Percentiles rank a stretch among this genome's conserved stretches.
Conservation (phyloP, 495 filamentous ascomycete species). For the Neurospora sp. region DNA sequence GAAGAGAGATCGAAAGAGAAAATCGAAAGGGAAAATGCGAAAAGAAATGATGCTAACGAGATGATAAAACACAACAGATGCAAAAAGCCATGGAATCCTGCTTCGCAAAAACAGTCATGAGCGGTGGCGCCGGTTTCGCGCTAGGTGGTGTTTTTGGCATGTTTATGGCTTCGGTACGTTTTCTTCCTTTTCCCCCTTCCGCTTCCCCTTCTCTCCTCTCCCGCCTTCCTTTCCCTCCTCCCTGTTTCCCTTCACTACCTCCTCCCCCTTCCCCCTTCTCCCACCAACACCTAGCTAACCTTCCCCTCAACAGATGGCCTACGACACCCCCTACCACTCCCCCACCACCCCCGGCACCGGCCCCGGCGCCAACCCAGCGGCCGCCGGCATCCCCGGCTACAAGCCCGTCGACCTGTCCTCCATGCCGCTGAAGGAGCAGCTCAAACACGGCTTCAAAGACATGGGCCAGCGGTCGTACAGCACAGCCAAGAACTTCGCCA, state of each 20-base stretch:
- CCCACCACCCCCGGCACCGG: not conserved
- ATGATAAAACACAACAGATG: conserved; percentile 45
- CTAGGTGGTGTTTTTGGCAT: conserved; percentile 88
- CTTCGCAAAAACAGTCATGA: conserved; percentile 69
- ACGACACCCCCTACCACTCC: conserved; percentile 24
- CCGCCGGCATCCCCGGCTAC: conserved; percentile 6
- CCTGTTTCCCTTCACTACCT: too few relatives aligned
- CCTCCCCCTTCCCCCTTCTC: not conserved
- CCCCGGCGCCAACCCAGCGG: conserved; percentile 1
- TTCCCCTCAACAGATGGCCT: conserved; percentile 20
- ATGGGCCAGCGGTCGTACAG: conserved; percentile 80
- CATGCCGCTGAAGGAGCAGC: conserved; percentile 73
- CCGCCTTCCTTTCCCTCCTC: not conserved
- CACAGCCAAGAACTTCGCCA: conserved; percentile 89
- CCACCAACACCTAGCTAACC: not conserved
- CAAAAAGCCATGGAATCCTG: conserved; percentile 81
- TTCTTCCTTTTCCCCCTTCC: not conserved
- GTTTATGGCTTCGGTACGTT: conserved; percentile 83
- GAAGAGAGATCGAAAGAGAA: not conserved
- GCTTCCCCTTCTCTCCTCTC: not conserved
- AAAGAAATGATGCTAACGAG: not conserved
- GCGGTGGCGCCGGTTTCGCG: conserved; percentile 80
- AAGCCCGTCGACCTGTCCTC: conserved; percentile 42
- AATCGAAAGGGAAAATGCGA: not conserved
- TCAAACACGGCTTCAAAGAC: conserved; percentile 78